Evolutionary conservation across 805 yeast genomes (phyloP).

Genomic region (Kuraishia cidri): DNA sequence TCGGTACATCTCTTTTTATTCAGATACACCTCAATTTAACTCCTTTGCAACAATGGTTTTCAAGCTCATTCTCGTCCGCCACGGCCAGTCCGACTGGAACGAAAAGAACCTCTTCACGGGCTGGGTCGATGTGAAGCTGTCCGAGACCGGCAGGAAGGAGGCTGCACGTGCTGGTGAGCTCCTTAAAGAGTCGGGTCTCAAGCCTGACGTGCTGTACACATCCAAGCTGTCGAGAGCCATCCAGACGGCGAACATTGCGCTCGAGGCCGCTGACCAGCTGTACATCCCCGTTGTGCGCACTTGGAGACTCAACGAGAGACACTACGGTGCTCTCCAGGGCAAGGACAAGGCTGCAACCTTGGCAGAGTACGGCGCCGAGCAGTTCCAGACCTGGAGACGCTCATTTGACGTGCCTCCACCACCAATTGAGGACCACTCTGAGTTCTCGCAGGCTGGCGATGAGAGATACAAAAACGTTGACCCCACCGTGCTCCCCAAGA

Average conservation of each 20-base stretch:
- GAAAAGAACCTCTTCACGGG: slow-evolving; percentile 97
- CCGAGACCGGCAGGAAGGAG: slow-evolving; percentile 80
- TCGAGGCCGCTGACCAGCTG: slow-evolving; percentile 79
- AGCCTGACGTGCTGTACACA: slow-evolving; percentile 86
- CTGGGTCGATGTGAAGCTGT: slow-evolving; percentile 92
- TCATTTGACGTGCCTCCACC: slow-evolving; percentile 97
- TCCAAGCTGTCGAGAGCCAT: slow-evolving; percentile 91
- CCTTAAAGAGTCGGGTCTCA: slow-evolving; percentile 75
- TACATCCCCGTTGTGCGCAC: slow-evolving; percentile 90
- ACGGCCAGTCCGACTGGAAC: slow-evolving; percentile 99
- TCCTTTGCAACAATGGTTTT: too few species aligned
- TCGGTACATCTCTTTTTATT: too few species aligned
- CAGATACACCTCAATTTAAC: too few species aligned
- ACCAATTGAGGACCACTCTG: slow-evolving; percentile 62
- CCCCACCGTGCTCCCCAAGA: slow-evolving; percentile 81
- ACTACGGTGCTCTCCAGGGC: slow-evolving; percentile 98
- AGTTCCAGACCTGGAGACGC: slow-evolving; percentile 97
- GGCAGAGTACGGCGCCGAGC: slow-evolving; percentile 80
- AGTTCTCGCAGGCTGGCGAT: slow-evolving; percentile 82
- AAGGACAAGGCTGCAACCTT: slow-evolving; percentile 94
- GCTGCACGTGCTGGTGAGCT: slow-evolving; percentile 92
- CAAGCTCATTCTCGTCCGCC: slow-evolving; percentile 88
- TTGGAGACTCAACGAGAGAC: slow-evolving; percentile 99
- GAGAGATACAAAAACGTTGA: slow-evolving; percentile 79
- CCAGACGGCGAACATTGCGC: slow-evolving; percentile 94